A percentile compares a stretch with the other conserved stretches of the same genome.
phyloP scores from a whole-genome alignment of 2,329 filamentous ascomycete genomes.

The Hymenoscyphus occultus region DNA sequence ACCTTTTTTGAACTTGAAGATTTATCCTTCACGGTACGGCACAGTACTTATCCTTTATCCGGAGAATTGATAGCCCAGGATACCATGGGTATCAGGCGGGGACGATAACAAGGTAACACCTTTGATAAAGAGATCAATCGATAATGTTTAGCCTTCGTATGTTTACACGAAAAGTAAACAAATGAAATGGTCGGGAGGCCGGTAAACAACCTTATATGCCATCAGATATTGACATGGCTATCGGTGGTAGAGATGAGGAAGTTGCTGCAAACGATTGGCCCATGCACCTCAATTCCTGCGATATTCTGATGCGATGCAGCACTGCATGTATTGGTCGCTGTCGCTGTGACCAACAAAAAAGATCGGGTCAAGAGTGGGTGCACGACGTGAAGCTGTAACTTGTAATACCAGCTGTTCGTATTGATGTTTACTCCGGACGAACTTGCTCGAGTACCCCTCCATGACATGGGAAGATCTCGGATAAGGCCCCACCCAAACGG shows the following conservation, averaged over 20 bases:
- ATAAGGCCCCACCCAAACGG: background rate
- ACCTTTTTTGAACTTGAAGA: too few species aligned
- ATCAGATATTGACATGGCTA: background rate
- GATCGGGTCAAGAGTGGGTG: background rate
- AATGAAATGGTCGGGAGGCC: background rate
- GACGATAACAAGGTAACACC: background rate
- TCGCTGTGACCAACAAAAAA: constrained; percentile 2
- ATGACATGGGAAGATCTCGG: background rate
- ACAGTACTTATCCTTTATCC: background rate
- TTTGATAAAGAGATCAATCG: background rate
- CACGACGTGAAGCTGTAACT: background rate
- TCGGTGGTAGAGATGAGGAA: background rate
- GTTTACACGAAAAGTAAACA: constrained; percentile 4
- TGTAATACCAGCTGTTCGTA: background rate
- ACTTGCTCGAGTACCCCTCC: background rate
- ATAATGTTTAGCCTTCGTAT: background rate
- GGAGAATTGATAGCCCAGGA: background rate
- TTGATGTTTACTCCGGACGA: background rate
- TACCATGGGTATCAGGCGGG: background rate
- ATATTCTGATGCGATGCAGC: background rate
- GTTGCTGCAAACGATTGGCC: background rate
- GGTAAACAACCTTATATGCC: background rate
- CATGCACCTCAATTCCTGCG: background rate
- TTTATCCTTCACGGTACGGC: too few species aligned
- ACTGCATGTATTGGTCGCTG: background rate